Evolutionary conservation across 495 filamentous ascomycete species (phyloP).

Genomic region (Penicillium ochrochloron): DNA sequence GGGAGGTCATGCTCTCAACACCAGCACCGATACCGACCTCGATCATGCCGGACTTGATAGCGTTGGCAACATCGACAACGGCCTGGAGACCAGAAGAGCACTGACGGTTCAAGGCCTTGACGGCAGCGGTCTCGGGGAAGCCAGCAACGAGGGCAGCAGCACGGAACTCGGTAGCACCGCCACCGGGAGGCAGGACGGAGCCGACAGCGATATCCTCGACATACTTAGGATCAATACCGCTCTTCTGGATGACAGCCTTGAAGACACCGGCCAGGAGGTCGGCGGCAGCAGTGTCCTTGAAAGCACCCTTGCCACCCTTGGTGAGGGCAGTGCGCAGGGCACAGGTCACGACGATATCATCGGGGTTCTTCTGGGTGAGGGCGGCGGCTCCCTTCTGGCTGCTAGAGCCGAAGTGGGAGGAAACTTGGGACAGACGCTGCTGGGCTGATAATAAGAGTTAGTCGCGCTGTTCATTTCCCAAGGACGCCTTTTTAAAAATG

Average conservation of each 20-base stretch:
- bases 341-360: conserved; percentile 89
- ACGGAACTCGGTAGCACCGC: conserved; percentile 95
- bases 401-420: conserved; percentile 58
- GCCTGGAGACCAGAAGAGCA: conserved; percentile 90
- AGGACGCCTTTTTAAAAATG: background rate
- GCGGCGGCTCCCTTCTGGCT: conserved; percentile 53
- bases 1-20: conserved; percentile 94
- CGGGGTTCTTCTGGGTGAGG: conserved; percentile 65
- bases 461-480: background rate
- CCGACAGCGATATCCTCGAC: conserved; percentile 95
- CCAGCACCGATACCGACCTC: conserved; percentile 93
- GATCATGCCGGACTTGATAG: conserved; percentile 87
- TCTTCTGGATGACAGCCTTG: conserved; percentile 78
- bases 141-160: conserved; percentile 91
- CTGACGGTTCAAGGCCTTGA: conserved; percentile 88
- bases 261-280: conserved; percentile 88
- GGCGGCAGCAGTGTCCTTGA: conserved; percentile 89
- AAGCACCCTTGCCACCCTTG: conserved; percentile 87
- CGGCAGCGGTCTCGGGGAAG: conserved; percentile 80
- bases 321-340: conserved; percentile 91
- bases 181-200: conserved; percentile 87
- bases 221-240: conserved; percentile 78
- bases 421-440: conserved; percentile 66
- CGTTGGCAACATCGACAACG: conserved; percentile 90
- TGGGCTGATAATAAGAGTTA: conserved; percentile 47